Evolutionary conservation across 1,139 yeast genomes (phyloP).

Genomic region (Lodderomyces jiufengensis): DNA sequence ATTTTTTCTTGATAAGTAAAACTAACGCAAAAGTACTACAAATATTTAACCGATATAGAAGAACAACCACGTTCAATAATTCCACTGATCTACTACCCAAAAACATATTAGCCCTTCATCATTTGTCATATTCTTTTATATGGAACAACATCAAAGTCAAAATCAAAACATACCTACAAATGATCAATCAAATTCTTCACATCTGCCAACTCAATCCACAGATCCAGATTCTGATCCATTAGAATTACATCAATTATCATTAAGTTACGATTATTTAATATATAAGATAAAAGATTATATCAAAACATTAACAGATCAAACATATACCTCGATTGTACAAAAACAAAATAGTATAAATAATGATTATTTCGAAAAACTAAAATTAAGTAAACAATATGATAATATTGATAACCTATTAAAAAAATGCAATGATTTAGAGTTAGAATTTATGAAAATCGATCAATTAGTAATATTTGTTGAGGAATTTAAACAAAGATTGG

Average conservation of each 20-base stretch:
- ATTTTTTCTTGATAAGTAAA: not conserved
- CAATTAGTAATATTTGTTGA: constrained; percentile 53
- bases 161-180: not conserved
- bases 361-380: constrained; percentile 34
- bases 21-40: no score
- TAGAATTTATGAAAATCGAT: constrained; percentile 63
- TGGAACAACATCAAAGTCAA: no score
- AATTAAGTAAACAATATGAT: constrained; percentile 40
- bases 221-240: constrained; percentile 54
- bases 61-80: no score
- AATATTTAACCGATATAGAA: no score
- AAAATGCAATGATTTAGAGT: constrained; percentile 55
- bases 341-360: constrained; percentile 27
- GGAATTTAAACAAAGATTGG: constrained; percentile 34
- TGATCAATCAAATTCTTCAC: constrained; percentile 1
- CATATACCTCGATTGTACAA: constrained; percentile 27
- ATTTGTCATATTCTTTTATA: no score
- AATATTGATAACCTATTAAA: constrained; percentile 39
- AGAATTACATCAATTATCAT: constrained; percentile 54
- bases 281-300: constrained; percentile 57
- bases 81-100: no score
- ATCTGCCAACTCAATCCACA: constrained; percentile 3
- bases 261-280: constrained; percentile 60
- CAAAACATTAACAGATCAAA: constrained; percentile 33
- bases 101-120: no score